phyloP scores from a whole-genome alignment of 768 basidiomycete genomes.

The Pisolithus orientalis region DNA sequence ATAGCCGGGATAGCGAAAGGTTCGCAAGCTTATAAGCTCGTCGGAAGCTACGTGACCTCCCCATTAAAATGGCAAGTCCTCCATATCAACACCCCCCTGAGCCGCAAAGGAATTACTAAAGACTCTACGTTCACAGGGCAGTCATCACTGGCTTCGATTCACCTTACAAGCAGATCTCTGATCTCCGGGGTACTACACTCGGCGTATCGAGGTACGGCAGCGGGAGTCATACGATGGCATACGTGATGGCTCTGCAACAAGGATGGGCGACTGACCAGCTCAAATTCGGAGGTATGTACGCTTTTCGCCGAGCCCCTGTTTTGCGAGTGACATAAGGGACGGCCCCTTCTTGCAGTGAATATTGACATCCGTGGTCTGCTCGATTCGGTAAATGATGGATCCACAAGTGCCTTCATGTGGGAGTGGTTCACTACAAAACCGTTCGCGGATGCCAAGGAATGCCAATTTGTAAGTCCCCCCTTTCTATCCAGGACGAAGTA shows the following conservation, averaged over 20 bases:
- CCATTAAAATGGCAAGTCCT: slow-evolving; percentile 73
- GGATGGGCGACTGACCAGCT: slow-evolving; percentile 65
- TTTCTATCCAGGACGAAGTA: background rate
- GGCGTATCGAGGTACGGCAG: slow-evolving; percentile 90
- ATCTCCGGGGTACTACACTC: slow-evolving; percentile 74
- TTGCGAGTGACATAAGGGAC: no score
- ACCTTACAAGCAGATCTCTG: slow-evolving; percentile 59
- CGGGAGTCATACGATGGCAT: slow-evolving; percentile 93
- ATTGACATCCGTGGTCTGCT: slow-evolving; percentile 78
- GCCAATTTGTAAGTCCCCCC: slow-evolving; percentile 66
- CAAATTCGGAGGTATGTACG: slow-evolving; percentile 59
- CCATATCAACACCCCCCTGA: background rate
- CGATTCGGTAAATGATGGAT: slow-evolving; percentile 80
- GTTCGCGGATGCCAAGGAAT: slow-evolving; percentile 71
- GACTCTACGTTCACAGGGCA: slow-evolving; percentile 50
- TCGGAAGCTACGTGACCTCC: slow-evolving; percentile 87
- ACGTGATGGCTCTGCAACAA: slow-evolving; percentile 86
- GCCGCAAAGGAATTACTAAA: background rate
- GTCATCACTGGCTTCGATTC: slow-evolving; percentile 78
- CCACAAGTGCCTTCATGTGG: slow-evolving; percentile 92
- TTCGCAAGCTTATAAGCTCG: slow-evolving; percentile 79
- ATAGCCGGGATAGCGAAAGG: slow-evolving; percentile 93
- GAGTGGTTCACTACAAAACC: slow-evolving; percentile 90
- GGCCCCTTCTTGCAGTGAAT: slow-evolving; percentile 45
- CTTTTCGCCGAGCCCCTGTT: background rate